Conservation (phyloP, 2,329 filamentous ascomycete species). For the Talaromyces piceae region DNA sequence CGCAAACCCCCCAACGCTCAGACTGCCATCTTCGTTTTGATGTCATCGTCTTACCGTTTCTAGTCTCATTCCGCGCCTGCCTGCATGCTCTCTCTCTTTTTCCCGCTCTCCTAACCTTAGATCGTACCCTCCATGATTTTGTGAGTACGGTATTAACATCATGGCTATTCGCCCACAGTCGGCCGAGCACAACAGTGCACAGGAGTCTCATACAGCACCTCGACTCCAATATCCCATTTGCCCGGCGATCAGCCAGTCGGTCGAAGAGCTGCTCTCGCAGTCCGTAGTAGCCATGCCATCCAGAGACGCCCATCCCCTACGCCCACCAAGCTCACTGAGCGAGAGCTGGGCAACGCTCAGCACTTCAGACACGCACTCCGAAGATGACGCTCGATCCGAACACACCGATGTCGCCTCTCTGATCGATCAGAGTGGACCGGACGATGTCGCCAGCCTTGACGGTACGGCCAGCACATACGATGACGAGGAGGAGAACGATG, state of each 20-base stretch:
- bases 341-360: conserved; percentile 42
- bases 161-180: conserved; percentile 34
- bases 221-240: conserved; percentile 36
- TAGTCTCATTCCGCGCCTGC: conserved; percentile 1
- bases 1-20: neutral
- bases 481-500: conserved; percentile 26
- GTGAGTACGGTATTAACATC: conserved; percentile 11
- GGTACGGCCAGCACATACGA: conserved; percentile 32
- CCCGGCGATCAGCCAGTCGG: conserved; percentile 30
- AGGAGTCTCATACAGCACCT: conserved; percentile 21
- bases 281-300: conserved; percentile 34
- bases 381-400: conserved; percentile 39
- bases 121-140: conserved; percentile 1
- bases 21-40: neutral
- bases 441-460: conserved; percentile 40
- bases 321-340: conserved; percentile 27
- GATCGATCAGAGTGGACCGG: conserved; percentile 34
- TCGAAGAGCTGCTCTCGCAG: conserved; percentile 35
- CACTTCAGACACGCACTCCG: conserved; percentile 36
- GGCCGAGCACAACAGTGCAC: conserved; percentile 18
- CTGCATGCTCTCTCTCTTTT: neutral
- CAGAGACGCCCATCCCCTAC: conserved; percentile 24
- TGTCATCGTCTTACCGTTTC: neutral
- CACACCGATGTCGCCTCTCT: conserved; percentile 38
- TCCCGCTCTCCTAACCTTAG: neutral